A percentile compares a stretch with the other conserved stretches of the same genome.
phyloP scores from a whole-genome alignment of 768 basidiomycete species.

The Rhodotorula babjevae region DNA sequence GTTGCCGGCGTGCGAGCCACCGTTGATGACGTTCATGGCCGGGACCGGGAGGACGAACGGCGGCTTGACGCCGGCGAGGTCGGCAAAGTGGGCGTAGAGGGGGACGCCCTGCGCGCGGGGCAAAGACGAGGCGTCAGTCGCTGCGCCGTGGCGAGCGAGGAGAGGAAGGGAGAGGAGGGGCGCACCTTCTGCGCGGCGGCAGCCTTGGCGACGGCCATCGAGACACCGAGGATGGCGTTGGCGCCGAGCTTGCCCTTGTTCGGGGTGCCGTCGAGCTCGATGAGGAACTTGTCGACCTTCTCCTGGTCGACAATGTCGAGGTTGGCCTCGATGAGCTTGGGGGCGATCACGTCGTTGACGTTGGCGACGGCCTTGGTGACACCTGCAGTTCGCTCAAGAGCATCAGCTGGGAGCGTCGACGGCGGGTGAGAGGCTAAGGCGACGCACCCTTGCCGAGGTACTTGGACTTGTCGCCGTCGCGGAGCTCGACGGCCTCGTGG shows the following conservation, averaged over 20 bases:
- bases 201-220: slow-evolving; percentile 89
- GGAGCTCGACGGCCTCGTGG: slow-evolving; percentile 97
- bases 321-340: slow-evolving; percentile 75
- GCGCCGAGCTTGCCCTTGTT: slow-evolving; percentile 99
- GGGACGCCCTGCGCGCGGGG: slow-evolving; percentile 60
- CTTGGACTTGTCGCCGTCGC: slow-evolving; percentile 85
- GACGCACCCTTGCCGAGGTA: slow-evolving; percentile 87
- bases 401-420: slow-evolving; percentile 6
- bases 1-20: slow-evolving; percentile 98
- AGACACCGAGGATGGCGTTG: slow-evolving; percentile 97
- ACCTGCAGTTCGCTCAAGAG: slow-evolving; percentile 53
- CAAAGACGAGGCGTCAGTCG: background rate
- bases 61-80: slow-evolving; percentile 88
- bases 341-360: slow-evolving; percentile 85
- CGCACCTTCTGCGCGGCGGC: slow-evolving; percentile 79
- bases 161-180: background rate
- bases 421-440: background rate
- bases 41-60: slow-evolving; percentile 89
- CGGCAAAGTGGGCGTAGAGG: slow-evolving; percentile 92
- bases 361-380: slow-evolving; percentile 89
- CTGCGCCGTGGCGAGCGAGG: no score
- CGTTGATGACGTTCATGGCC: slow-evolving; percentile 99
- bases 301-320: slow-evolving; percentile 84
- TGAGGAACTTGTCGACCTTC: slow-evolving; percentile 94
- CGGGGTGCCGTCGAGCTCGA: slow-evolving; percentile 92